phyloP scores from a whole-genome alignment of 306 rosid species.

The Quercus ilex region DNA sequence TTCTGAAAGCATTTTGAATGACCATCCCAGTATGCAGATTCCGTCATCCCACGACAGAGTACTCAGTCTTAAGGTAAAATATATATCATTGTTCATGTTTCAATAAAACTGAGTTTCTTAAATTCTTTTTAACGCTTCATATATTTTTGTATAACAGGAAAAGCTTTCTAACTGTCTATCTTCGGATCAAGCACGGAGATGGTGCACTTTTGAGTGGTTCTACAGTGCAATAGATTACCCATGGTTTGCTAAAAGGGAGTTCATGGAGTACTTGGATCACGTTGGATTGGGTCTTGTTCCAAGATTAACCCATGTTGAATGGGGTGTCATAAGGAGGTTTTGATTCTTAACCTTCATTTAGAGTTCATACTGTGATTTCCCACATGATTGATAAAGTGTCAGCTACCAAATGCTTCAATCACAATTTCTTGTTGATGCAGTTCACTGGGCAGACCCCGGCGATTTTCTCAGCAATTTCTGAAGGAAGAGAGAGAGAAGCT shows the following conservation, averaged over 20 bases:
- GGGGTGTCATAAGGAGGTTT: constrained; percentile 95
- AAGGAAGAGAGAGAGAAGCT: constrained; percentile 84
- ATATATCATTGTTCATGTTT: constrained; percentile 16
- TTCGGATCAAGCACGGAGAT: constrained; percentile 60
- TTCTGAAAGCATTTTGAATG: constrained; percentile 30
- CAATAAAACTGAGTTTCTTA: constrained; percentile 17
- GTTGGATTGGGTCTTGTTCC: constrained; percentile 96
- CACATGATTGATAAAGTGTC: constrained; percentile 14
- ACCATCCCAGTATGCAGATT: constrained; percentile 34
- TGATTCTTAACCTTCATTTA: constrained; percentile 23
- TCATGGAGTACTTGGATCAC: constrained; percentile 83
- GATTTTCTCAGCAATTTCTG: constrained; percentile 82
- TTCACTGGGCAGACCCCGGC: constrained; percentile 91
- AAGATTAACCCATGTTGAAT: constrained; percentile 90
- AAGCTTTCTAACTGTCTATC: constrained; percentile 65
- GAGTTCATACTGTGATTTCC: constrained; percentile 9
- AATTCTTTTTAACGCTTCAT: constrained; percentile 7
- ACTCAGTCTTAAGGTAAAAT: constrained; percentile 49
- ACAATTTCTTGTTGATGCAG: constrained; percentile 50
- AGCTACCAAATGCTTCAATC: constrained; percentile 3
- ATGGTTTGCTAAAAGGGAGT: constrained; percentile 95
- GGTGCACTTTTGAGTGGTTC: constrained; percentile 96
- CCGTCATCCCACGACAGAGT: constrained; percentile 25
- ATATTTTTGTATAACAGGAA: constrained; percentile 43
- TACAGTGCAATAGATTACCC: constrained; percentile 95